A percentile compares a stretch with the other conserved stretches of the same genome.
These are phyloP conservation scores for Tephrocybe sp. DNA, from an alignment of 768 basidiomycete genomes.

Conservation along the genomic window DNA sequence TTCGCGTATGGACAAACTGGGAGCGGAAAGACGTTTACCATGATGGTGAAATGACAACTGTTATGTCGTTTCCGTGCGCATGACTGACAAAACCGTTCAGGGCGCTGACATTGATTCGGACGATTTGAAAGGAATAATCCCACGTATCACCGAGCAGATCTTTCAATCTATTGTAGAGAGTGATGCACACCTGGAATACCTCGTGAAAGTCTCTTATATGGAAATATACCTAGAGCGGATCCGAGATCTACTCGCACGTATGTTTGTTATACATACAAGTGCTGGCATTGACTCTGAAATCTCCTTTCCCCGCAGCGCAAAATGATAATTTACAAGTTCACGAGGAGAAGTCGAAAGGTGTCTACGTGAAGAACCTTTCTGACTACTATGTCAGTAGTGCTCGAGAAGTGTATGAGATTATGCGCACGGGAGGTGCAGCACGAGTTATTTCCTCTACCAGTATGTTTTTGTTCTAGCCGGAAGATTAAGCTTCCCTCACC, in stretches of 20 bases:
- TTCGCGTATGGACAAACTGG: slow-evolving; percentile 90
- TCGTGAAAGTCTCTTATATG: slow-evolving; percentile 99
- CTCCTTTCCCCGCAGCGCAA: slow-evolving; percentile 55
- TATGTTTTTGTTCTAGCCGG: slow-evolving; percentile 38
- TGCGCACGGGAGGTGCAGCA: slow-evolving; percentile 92
- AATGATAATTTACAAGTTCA: slow-evolving; percentile 99
- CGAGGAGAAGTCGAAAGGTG: slow-evolving; percentile 96
- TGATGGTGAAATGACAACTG: slow-evolving; percentile 73
- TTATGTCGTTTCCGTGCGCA: slow-evolving; percentile 8
- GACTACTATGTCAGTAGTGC: slow-evolving; percentile 98
- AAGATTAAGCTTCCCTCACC: neutral
- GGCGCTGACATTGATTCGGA: slow-evolving; percentile 95
- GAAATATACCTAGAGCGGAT: slow-evolving; percentile 98
- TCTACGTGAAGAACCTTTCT: slow-evolving; percentile 96
- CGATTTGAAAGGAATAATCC: slow-evolving; percentile 95
- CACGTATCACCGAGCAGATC: slow-evolving; percentile 98
- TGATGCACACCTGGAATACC: slow-evolving; percentile 93
- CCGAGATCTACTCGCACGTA: slow-evolving; percentile 92
- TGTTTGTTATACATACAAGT: slow-evolving; percentile 32
- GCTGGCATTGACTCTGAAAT: neutral
- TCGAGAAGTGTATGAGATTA: slow-evolving; percentile 96
- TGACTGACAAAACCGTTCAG: slow-evolving; percentile 41
- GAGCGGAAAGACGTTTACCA: slow-evolving; percentile 92
- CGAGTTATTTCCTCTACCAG: slow-evolving; percentile 94
- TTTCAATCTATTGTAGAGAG: slow-evolving; percentile 97